Base-by-base conservation (phyloP, 2,329 filamentous ascomycete genomes). In the Scedosporium minutisporum region DNA sequence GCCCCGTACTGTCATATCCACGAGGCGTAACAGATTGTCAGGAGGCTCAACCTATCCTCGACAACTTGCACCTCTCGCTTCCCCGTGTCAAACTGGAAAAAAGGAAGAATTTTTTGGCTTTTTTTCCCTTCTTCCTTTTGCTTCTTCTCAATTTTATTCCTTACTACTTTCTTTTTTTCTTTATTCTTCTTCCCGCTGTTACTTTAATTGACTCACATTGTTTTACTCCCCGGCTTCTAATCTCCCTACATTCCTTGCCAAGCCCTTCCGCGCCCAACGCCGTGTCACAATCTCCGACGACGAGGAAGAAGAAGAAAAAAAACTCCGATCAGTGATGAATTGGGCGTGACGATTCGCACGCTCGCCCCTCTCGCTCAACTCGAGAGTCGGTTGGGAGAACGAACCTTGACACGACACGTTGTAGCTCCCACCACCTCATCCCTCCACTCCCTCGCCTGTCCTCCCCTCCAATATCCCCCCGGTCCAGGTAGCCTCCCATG, bases 331-430 rank as follows among this genome's bases (percentile, higher is more conserved):
- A 27, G 60, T 62, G 38, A 62, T 62, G 60, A 48, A 46, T 58
- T 29, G 6, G 12, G 10, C 51, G 53, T 58, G 60, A 62, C 60
- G 42, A 58, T 25, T 33, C 23, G 51, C 57, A 59, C 29, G 18
- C 21, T 44, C 38, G 57, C 57, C 57, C 57, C 57, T 59, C 57
- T 59, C 57, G 57, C 38, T 59, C 51, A 21, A 48, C 60, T 33
- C 33, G 60, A 58, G 60, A 58, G 60, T 41, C 53, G n/a, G 53
- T 58, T 38, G 27, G 33, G 60, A 51, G 27, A 25, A 33, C 46
- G 18, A 51, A 33, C 44, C 5, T 10, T 29, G 10, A 23, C 18
- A n/a, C 18, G 14, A 18, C 18, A 16, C 14, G 14, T 29, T 46
- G 46, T 21, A n/a, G 25, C 29, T 25, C 33, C 29, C 51, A 27